A percentile compares a stretch with the other conserved stretches of the same genome.
Conservation (phyloP, 352 stramenopile genomes). For the Elongisporangium undulatum region DNA sequence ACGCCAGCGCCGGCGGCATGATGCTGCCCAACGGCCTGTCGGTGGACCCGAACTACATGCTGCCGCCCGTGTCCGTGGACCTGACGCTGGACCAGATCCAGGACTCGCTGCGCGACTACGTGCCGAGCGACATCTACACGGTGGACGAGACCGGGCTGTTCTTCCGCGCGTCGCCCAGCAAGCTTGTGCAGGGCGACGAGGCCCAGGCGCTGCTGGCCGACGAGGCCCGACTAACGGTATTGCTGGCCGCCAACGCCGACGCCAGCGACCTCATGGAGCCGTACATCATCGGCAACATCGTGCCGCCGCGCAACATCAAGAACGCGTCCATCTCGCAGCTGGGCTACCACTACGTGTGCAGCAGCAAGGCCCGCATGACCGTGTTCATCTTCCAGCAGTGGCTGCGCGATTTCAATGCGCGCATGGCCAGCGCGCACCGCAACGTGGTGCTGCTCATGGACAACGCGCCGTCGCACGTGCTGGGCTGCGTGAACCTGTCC, state of each 20-base stretch:
- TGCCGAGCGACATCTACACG: conserved; percentile 79
- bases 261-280: conserved; percentile 78
- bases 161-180: conserved; percentile 81
- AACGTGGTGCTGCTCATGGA: conserved; percentile 84
- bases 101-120: conserved; percentile 78
- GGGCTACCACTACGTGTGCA: conserved; percentile 85
- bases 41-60: conserved; percentile 70
- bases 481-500: conserved; percentile 74
- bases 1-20: conserved; percentile 40
- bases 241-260: conserved; percentile 73
- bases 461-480: conserved; percentile 81
- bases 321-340: conserved; percentile 77
- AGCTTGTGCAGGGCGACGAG: conserved; percentile 80
- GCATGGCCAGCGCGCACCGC: conserved; percentile 81
- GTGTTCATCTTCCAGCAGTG: conserved; percentile 89
- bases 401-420: conserved; percentile 81
- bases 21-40: conserved; percentile 36
- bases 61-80: conserved; percentile 77
- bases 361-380: conserved; percentile 80
- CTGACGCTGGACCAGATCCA: conserved; percentile 83
- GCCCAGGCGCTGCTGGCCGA: conserved; percentile 69
- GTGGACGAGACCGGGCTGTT: conserved; percentile 86
- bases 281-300: conserved; percentile 78
- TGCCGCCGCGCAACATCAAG: conserved; percentile 74
- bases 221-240: conserved; percentile 67